Evolutionary conservation across 345 rosid species (phyloP).

Genomic region (Combretum micranthum): DNA sequence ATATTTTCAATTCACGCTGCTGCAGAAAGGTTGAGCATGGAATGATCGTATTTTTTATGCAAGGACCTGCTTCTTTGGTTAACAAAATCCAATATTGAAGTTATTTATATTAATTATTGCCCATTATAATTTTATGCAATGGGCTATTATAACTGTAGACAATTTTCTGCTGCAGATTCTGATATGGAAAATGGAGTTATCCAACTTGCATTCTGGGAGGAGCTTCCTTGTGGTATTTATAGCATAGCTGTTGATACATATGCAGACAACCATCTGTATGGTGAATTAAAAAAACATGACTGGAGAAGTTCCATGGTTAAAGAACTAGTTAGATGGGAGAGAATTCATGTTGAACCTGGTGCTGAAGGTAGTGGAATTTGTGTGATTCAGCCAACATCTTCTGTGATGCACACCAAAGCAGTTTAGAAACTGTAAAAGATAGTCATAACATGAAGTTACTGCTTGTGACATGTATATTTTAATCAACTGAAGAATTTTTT

Average conservation of each 20-base stretch:
- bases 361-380: slow-evolving; percentile 5
- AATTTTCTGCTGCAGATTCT: slow-evolving; percentile 25
- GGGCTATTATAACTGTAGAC: background rate
- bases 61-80: background rate
- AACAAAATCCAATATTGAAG: background rate
- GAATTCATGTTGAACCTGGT: slow-evolving; percentile 44
- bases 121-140: background rate
- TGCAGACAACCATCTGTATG: slow-evolving; percentile 23
- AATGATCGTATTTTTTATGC: background rate
- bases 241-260: slow-evolving; percentile 39
- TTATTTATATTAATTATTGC: background rate
- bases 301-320: slow-evolving; percentile 45
- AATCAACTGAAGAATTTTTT: background rate
- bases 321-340: slow-evolving; percentile 71
- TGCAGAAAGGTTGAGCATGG: no score
- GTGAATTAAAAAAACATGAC: slow-evolving; percentile 55
- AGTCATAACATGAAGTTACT: no score
- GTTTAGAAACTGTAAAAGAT: slow-evolving; percentile 7
- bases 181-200: slow-evolving; percentile 37
- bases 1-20: no score
- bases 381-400: slow-evolving; percentile 1
- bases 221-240: slow-evolving; percentile 82
- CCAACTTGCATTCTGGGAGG: slow-evolving; percentile 59
- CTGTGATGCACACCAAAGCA: slow-evolving; percentile 7
- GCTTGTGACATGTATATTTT: background rate